A percentile compares a stretch with the other conserved stretches of the same genome.
phyloP scores from a whole-genome alignment of 108 stramenopile species.

The Epithemia pelagica region DNA sequence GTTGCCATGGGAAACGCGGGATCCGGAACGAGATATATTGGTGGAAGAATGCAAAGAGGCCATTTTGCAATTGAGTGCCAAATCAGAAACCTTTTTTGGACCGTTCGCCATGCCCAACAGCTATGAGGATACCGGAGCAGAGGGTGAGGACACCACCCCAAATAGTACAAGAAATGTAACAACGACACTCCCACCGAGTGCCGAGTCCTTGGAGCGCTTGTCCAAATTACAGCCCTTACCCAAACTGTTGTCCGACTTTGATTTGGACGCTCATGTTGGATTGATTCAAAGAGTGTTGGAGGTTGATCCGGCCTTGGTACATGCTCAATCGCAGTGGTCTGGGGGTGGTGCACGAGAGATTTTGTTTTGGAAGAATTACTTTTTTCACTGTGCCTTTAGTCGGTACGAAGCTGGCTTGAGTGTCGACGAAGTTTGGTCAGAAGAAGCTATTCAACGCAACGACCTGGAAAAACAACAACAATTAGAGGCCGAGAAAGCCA shows the following conservation, averaged over 20 bases:
- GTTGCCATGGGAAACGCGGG: constrained; percentile 80
- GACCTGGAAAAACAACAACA: neutral
- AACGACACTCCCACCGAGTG: constrained; percentile 17
- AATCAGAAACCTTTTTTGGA: constrained; percentile 67
- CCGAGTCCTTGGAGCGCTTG: constrained; percentile 47
- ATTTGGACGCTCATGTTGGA: constrained; percentile 79
- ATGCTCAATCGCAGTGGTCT: constrained; percentile 54
- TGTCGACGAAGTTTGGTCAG: constrained; percentile 87
- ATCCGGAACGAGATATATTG: constrained; percentile 77
- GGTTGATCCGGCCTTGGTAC: constrained; percentile 56
- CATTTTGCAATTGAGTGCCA: constrained; percentile 54
- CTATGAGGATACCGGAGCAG: constrained; percentile 20
- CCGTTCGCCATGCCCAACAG: constrained; percentile 60
- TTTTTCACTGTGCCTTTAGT: constrained; percentile 83
- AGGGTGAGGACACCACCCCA: constrained; percentile 4
- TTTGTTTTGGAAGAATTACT: constrained; percentile 80
- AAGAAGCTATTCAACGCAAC: constrained; percentile 16
- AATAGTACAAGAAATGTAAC: neutral
- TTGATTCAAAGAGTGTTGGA: constrained; percentile 66
- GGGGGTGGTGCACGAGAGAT: constrained; percentile 62
- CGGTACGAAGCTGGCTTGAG: constrained; percentile 79
- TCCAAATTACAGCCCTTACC: constrained; percentile 72
- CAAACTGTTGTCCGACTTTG: constrained; percentile 58
- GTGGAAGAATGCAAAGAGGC: constrained; percentile 85
- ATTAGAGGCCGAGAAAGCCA: constrained; percentile 12